Percentiles rank a stretch among this genome's conserved stretches.
Conservation (phyloP, 2,329 filamentous ascomycete species). For the Penicillium sp. region DNA sequence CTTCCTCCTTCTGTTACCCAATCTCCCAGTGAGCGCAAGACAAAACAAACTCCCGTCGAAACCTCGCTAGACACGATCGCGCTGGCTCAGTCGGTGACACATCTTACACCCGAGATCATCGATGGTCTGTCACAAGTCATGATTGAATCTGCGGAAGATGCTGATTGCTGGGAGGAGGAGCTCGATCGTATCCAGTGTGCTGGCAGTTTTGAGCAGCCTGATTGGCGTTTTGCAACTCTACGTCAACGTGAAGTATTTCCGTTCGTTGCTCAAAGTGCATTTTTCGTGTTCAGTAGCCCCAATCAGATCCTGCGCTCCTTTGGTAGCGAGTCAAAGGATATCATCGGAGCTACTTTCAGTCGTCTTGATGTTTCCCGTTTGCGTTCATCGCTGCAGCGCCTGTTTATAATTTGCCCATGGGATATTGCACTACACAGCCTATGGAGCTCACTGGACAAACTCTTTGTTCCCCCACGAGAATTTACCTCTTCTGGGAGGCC, state of each 20-base stretch:
- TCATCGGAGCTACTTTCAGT: not conserved
- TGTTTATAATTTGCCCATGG: conserved; percentile 41
- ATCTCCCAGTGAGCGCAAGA: conserved; percentile 21
- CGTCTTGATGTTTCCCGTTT: conserved; percentile 32
- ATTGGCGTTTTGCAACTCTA: conserved; percentile 39
- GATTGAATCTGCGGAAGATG: conserved; percentile 37
- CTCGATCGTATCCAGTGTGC: conserved; percentile 36
- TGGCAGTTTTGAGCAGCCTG: conserved; percentile 38
- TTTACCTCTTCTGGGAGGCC: conserved; percentile 30
- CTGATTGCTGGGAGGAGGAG: conserved; percentile 39
- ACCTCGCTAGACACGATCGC: conserved; percentile 11
- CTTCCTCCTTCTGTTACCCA: conserved; percentile 16
- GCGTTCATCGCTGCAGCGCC: conserved; percentile 33
- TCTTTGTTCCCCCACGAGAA: conserved; percentile 41
- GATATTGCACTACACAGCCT: conserved; percentile 43
- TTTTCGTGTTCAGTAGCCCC: conserved; percentile 43
- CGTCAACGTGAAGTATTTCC: conserved; percentile 39
- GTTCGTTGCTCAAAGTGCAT: conserved; percentile 46
- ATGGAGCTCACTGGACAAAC: conserved; percentile 40
- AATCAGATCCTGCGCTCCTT: conserved; percentile 44
- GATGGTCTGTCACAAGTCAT: conserved; percentile 38
- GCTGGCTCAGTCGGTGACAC: conserved; percentile 34
- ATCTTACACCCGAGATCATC: conserved; percentile 39
- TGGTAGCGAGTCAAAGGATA: conserved; percentile 18
- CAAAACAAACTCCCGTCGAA: conserved; percentile 12